Evolutionary conservation across 768 basidiomycete species (phyloP), one percentile per base, ranked within the genome.

Genomic region (Fomitopsis serialis): DNA sequence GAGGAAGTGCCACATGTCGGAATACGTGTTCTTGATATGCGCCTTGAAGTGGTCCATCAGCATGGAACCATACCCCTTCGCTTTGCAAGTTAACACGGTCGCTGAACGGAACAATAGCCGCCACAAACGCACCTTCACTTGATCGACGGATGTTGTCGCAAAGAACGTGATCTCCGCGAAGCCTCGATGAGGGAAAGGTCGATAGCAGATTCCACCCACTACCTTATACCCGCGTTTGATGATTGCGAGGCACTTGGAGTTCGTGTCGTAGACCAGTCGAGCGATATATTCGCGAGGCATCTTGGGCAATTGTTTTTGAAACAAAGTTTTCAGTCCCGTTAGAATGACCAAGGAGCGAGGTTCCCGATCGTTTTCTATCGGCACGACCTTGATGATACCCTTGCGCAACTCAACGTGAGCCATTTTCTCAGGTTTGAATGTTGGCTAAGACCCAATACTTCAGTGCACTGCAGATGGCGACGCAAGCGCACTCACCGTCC

Each of bases 151-250:
- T 24, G 93, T 91, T 7, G 96, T 96, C 0, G 97, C 97, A 65
- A 98, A 98, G 72, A 99, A 99, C 7, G 97, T 95, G 63, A 99
- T 98, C 70, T 99, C 97, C 27, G 95, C 93, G 63, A 99, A 99
- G 17, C 87, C 85, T 57, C 95, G 81, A 63, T 92, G 93, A 34
- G 92, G 87, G 65, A 99, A 98, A 1, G 96, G 96, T 32, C 97
- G 81, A 71, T 90, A 99, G 65, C 93, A 96, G 59, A 99, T 98
- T 4, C 97, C 97, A 22, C 95, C 96, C 2, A 98, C 96, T 42
- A 98, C 96, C 64, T 95, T 95, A 69, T 84, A 87, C 0, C 97
- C 97, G 23, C 87, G 79, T 70, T 98, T 98, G 65, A 97, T 86
- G 64, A 99, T 97, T 2, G 94, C 97, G 49, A 99, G 79, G 32